Evolutionary conservation across 805 yeast species (phyloP).

Genomic region (Candida berthetii): DNA sequence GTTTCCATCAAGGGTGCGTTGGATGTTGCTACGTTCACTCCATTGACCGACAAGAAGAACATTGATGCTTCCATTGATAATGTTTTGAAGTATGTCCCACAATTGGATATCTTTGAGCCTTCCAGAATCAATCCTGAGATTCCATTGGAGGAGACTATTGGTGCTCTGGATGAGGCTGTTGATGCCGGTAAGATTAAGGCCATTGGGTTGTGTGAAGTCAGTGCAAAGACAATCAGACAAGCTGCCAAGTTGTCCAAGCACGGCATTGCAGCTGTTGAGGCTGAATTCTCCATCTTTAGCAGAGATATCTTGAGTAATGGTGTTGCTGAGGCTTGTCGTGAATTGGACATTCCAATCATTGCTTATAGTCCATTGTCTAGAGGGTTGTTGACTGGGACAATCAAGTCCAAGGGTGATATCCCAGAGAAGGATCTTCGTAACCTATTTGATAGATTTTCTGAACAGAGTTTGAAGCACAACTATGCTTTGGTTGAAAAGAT

Average conservation of each 20-base stretch:
- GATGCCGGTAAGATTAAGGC: constrained; percentile 64
- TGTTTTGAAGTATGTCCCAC: constrained; percentile 31
- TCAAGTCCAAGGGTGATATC: constrained; percentile 39
- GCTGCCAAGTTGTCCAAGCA: constrained; percentile 43
- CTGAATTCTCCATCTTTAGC: constrained; percentile 72
- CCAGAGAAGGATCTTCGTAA: constrained; percentile 51
- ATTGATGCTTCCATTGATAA: constrained; percentile 43
- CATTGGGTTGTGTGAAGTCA: constrained; percentile 69
- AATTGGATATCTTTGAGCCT: constrained; percentile 56
- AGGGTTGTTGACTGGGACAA: constrained; percentile 67
- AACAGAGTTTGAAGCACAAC: constrained; percentile 53
- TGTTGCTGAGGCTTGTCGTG: constrained; percentile 49
- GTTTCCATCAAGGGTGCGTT: constrained; percentile 67
- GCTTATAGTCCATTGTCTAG: constrained; percentile 83
- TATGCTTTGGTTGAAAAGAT: constrained; percentile 40
- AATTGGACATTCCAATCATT: constrained; percentile 56
- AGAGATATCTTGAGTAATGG: constrained; percentile 60
- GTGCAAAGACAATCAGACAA: constrained; percentile 50
- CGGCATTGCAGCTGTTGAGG: constrained; percentile 65
- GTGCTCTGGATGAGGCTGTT: constrained; percentile 49
- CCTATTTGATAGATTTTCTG: constrained; percentile 48
- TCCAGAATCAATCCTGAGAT: constrained; percentile 61
- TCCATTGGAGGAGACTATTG: constrained; percentile 55
- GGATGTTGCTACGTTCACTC: constrained; percentile 28
- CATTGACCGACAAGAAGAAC: constrained; percentile 44